Base-by-base conservation (phyloP, 2,329 filamentous ascomycete species). In the Fonsecaea pugnacius region DNA sequence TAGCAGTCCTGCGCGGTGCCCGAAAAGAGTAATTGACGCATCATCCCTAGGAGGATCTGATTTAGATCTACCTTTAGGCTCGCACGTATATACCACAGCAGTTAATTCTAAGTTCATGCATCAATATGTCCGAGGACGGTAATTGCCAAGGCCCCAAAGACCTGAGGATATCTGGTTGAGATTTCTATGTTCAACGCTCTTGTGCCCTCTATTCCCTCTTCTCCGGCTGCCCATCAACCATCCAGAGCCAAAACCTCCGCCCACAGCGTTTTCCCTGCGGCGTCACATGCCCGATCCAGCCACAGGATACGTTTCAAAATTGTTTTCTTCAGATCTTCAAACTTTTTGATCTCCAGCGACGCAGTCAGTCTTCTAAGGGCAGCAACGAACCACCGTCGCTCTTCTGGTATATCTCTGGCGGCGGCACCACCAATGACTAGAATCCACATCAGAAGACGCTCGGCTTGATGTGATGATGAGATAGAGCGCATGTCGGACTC, bases 281-380 rank as follows among this genome's bases (percentile, higher is more conserved):
- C 50, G 36, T 60, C 58, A 27, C 58, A 60, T 10, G 58, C 46
- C 50, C 51, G 58, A 14, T 54, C 58, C n/a, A 60, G 58, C 58
- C 58, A 60, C 12, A 60, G 27, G 30, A 60, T 54, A 27, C 51
- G 33, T n/a, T 54, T 60, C n/a, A 60, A 32, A 35, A 60, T 50
- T 2, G 40, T 27, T 35, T 27, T 27, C 58, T 60, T 60, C 18
- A 60, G 50, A 27, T 60, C 35, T 7, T 60, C 58, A 51, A 54
- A 60, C 58, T 46, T 40, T 16, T 36, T 54, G 35, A 60, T 35
- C 46, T 30, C 35, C 16, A 18, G 38, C 3, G 10, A 32, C 24
- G 50, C 35, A 16, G 58, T 33, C 58, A 60, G 35, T 32, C 50
- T 54, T 46, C 50, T 36, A 16, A 60, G 50, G 4, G 48, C 35